Conservation (phyloP, 805 yeast genomes). For the Hanseniaspora occidentalis region DNA sequence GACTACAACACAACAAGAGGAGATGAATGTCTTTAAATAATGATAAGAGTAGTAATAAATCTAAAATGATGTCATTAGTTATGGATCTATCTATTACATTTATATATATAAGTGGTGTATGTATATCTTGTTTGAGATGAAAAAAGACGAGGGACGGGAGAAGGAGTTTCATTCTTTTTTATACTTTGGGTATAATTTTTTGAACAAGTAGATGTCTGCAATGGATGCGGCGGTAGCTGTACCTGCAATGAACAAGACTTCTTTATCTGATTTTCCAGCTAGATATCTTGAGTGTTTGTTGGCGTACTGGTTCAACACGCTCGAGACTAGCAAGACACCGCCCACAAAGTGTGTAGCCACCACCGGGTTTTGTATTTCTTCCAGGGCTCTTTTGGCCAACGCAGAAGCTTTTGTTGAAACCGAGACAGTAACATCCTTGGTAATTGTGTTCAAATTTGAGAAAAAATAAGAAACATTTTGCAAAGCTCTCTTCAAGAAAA, state of each 20-base stretch:
- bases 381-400: conserved; percentile 3
- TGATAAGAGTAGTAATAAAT: too few species aligned
- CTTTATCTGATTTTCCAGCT: conserved; percentile 30
- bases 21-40: too few species aligned
- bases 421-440: too few species aligned
- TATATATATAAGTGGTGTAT: background rate
- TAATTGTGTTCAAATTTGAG: too few species aligned
- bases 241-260: conserved; percentile 38
- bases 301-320: conserved; percentile 35
- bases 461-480: too few species aligned
- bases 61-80: too few species aligned
- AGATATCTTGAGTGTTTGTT: conserved; percentile 38
- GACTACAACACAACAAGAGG: too few species aligned
- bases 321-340: conserved; percentile 34
- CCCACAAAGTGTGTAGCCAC: conserved; percentile 42
- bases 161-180: conserved; percentile 32
- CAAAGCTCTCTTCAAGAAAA: too few species aligned
- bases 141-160: too few species aligned
- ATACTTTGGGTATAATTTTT: conserved; percentile 41
- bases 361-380: conserved; percentile 50
- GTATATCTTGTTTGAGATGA: conserved; percentile 2
- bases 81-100: too few species aligned
- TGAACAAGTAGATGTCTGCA: conserved; percentile 42
- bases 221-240: conserved; percentile 42
- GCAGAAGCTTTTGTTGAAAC: conserved; percentile 6